Conservation (phyloP, 2,329 filamentous ascomycete genomes). For the Dactylellina parvicollis region DNA sequence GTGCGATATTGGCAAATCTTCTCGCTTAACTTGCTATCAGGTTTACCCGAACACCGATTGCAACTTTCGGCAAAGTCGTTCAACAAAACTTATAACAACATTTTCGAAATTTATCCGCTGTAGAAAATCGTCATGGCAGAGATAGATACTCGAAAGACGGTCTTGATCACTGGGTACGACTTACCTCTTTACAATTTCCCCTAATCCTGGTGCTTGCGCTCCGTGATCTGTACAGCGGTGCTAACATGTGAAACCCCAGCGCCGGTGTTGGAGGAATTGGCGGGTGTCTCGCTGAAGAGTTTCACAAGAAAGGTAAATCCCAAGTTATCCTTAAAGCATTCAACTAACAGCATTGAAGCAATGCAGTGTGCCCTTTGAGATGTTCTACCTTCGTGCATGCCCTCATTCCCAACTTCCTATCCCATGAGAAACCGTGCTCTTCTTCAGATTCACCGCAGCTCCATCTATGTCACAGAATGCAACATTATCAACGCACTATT, state of each 20-base stretch:
- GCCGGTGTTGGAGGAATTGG: slow-evolving; percentile 71
- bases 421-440: neutral
- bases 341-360: neutral
- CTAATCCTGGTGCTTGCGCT: neutral
- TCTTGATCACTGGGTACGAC: slow-evolving; percentile 66
- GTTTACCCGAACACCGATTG: slow-evolving; percentile 65
- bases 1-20: too few species aligned
- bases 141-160: slow-evolving; percentile 61
- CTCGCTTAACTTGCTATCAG: too few species aligned
- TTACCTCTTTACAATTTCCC: slow-evolving; percentile 33
- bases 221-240: neutral
- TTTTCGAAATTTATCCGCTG: neutral
- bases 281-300: slow-evolving; percentile 67
- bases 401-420: neutral
- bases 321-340: neutral
- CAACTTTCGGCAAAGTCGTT: slow-evolving; percentile 61
- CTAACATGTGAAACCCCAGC: slow-evolving; percentile 59
- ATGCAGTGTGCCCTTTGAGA: neutral
- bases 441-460: neutral
- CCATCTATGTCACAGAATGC: neutral
- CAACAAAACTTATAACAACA: slow-evolving; percentile 54
- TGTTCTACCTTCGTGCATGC: neutral
- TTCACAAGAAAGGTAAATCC: slow-evolving; percentile 65
- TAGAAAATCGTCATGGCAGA: slow-evolving; percentile 1
- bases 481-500: slow-evolving; percentile 22